Evolutionary conservation across 2,329 filamentous ascomycete genomes (phyloP).

Genomic region (Nothophaeocryptopus gaeumannii): DNA sequence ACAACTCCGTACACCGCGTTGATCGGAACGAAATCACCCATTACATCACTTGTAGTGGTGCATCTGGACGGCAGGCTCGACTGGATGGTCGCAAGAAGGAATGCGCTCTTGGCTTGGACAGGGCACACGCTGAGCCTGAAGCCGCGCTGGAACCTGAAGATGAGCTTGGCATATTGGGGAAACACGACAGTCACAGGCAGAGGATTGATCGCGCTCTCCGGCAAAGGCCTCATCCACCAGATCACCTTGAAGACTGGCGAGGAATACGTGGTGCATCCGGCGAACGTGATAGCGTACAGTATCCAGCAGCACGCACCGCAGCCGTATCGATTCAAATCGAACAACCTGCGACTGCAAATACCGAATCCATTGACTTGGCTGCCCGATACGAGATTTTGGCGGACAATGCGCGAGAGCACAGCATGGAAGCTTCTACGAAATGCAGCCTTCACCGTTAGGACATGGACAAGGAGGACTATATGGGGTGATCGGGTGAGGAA

Average conservation of each 20-base stretch:
- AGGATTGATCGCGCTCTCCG: conserved; percentile 78
- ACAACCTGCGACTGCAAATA: conserved; percentile 70
- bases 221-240: conserved; percentile 86
- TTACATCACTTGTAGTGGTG: conserved; percentile 81
- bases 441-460: conserved; percentile 67
- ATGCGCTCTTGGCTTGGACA: conserved; percentile 92
- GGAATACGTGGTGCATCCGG: conserved; percentile 85
- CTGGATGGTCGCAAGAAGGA: conserved; percentile 88
- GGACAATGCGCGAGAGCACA: conserved; percentile 66
- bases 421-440: conserved; percentile 69
- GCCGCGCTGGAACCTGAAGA: conserved; percentile 69
- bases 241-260: conserved; percentile 77
- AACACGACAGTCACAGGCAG: conserved; percentile 84
- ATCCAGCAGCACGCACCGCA: conserved; percentile 69
- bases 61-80: conserved; percentile 91
- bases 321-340: conserved; percentile 84
- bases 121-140: conserved; percentile 77
- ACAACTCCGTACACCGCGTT: conserved; percentile 84
- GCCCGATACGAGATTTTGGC: conserved; percentile 69
- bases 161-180: conserved; percentile 85
- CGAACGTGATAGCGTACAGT: conserved; percentile 87
- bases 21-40: conserved; percentile 80
- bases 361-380: conserved; percentile 65
- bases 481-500: conserved; percentile 77
- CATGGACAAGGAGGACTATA: conserved; percentile 74